Evolutionary conservation across 2,329 filamentous ascomycete species (phyloP), one percentile per base, ranked within the genome.

Genomic region (Diaporthe helianthi): DNA sequence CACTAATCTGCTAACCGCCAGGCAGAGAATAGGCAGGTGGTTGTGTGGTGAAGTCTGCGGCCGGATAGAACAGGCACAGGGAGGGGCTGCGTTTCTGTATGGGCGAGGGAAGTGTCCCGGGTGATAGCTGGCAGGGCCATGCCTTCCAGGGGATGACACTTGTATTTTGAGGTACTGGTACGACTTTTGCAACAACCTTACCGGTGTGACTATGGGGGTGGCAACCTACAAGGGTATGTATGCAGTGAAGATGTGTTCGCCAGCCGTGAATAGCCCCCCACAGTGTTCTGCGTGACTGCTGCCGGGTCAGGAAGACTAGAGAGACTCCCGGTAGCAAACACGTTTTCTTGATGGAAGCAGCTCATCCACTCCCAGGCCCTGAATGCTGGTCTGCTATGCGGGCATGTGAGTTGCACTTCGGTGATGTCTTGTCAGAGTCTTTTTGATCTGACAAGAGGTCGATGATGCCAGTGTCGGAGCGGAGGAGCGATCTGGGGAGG

Each of bases 161-260:
- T 29, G 65, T 67, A 67, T 58, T 38, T 31, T 33, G 44, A 67
- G 41, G 65, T 67, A 67, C 65, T 22, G 52, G 65, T 67, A 67
- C 65, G 44, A 31, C n/a, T 58, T 63, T 38, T n/a, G 46, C 41
- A 58, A 58, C 52, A 49, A 67, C 29, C 44, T 46, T 67, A 55
- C 65, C 65, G 65, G 65, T 67, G 65, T 67, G 65, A 67, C 65
- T 58, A 58, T 58, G 64, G 38, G 26, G 65, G 65, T 67, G 65
- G 41, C 52, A 55, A 46, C 58, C 58, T 67, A 67, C 65, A 67
- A 67, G 65, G 29, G 38, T 49, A 58, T 49, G 44, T 49, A 49
- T 67, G 41, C 65, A 67, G 52, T 46, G 52, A 67, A 55, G 65
- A 55, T 49, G 58, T 63, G 36, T 63, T 63, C 58, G 58, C 58